These are phyloP conservation scores for Irpex sp. DNA, from an alignment of 1,284 basidiomycete genomes.

Conservation along the genomic window DNA sequence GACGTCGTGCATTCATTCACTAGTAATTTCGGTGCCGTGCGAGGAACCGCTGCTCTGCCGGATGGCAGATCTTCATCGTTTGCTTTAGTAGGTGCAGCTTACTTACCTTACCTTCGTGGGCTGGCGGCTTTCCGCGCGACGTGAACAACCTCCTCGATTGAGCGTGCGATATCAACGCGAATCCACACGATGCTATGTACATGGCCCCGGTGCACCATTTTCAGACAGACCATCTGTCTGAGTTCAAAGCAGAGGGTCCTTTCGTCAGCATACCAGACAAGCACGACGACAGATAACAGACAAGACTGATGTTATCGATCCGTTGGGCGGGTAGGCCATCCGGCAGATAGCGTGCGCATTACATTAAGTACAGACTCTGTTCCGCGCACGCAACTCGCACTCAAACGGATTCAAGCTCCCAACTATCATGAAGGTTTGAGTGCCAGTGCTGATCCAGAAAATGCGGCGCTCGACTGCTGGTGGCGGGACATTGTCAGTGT, in stretches of 20 bases:
- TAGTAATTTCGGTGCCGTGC: slow-evolving; percentile 2
- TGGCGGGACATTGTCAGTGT: slow-evolving; percentile 1
- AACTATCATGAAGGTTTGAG: neutral
- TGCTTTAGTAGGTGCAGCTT: neutral
- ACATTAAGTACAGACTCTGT: neutral
- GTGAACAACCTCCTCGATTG: slow-evolving; percentile 7
- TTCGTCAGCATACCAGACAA: neutral
- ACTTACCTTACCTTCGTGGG: neutral
- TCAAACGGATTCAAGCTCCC: neutral
- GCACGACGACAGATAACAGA: slow-evolving; percentile 4
- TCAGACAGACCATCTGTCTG: neutral
- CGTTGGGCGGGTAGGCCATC: neutral
- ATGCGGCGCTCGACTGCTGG: neutral
- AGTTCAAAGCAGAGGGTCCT: neutral
- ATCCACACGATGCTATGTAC: neutral
- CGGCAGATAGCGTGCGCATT: neutral
- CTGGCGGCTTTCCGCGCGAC: slow-evolving; percentile 1
- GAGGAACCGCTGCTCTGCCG: slow-evolving; percentile 5
- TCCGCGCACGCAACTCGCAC: neutral
- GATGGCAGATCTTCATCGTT: slow-evolving; percentile 13
- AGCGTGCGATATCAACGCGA: slow-evolving; percentile 3
- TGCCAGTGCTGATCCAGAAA: slow-evolving; percentile 5
- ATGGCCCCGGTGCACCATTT: neutral
- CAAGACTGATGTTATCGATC: slow-evolving; percentile 14
- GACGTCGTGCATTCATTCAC: neutral